Percentiles rank a stretch among this genome's conserved stretches.
Evolutionary conservation across 2,329 filamentous ascomycete species (phyloP).

Genomic region (Coniochaeta sp.): DNA sequence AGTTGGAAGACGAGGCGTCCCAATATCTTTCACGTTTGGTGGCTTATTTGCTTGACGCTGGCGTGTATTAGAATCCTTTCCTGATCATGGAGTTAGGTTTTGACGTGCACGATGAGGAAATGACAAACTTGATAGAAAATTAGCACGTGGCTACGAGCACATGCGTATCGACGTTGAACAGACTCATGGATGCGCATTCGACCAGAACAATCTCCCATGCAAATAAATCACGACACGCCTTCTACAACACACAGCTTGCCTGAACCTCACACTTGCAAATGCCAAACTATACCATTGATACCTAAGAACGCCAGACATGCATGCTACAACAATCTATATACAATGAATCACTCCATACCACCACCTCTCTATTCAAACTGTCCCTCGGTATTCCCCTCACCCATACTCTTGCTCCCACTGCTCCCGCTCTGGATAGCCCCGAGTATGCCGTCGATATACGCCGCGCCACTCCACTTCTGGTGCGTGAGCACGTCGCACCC

Average conservation of each 20-base stretch:
- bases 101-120: too few species aligned
- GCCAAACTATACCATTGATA: background rate
- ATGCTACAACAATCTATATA: background rate
- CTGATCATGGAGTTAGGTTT: too few species aligned
- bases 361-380: constrained; percentile 36
- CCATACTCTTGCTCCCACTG: constrained; percentile 87
- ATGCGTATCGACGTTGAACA: too few species aligned
- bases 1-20: background rate
- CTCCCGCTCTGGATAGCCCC: constrained; percentile 88
- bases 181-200: too few species aligned
- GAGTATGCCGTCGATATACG: constrained; percentile 80
- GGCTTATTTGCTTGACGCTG: too few species aligned
- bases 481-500: constrained; percentile 91
- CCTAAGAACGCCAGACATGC: background rate
- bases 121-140: too few species aligned
- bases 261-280: background rate
- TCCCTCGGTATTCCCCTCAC: constrained; percentile 83
- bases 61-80: too few species aligned
- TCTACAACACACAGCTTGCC: too few species aligned
- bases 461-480: constrained; percentile 71
- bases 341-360: background rate
- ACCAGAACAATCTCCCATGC: too few species aligned
- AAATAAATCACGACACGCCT: background rate
- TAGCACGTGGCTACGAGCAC: background rate
- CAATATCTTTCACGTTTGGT: too few species aligned